Base-by-base conservation (phyloP, 257 asterid genomes). In the Gentiana dahurica region DNA sequence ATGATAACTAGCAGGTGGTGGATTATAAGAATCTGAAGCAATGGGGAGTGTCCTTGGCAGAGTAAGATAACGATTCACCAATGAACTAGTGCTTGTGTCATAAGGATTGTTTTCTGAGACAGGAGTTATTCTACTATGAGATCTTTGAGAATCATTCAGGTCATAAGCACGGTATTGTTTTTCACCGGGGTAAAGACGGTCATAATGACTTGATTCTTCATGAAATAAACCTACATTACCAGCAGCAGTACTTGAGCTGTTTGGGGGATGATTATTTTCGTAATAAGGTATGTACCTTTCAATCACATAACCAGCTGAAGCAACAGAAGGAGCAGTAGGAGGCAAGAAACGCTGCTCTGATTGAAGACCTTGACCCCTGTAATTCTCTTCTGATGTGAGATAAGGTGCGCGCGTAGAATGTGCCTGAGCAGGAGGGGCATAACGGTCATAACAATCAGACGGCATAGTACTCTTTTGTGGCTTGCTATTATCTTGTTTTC, bases 301-400 rank as follows among this genome's bases (percentile, higher is more conserved):
- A 59, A 41, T 39, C 12, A 37, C 3, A 41, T 62, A 69, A 45
- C 63, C 49, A 61, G 60, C 44, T 39, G 44, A 39, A 41, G 46
- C 46, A 41, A 41, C 46, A 41, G 10, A 70, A 12, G 70, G 58
- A 51, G 64, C 47, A 43, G 68, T n/a, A 57, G 70, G 54, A 62
- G 78, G 77, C 77, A 73, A 58, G 43, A 50, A 57, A 59, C 47
- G 69, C 64, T 77, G 75, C 53, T 70, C 79, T 44, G 74, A 73
- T 37, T 35, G 86, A 75, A 90, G 92, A 55, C 95, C 96, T 43
- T 65, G 70, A 64, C 58, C 78, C 75, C 96, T 72, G 64, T 91
- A 91, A 64, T 91, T 89, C 66, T 71, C 80, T 71, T 85, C 96
- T 1, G 89, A 68, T 24, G 24, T 24, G 49, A 81, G 83, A 66